These are phyloP conservation scores for Geotrichum aggregatum DNA, from an alignment of 1,139 yeast genomes.

Conservation along the genomic window DNA sequence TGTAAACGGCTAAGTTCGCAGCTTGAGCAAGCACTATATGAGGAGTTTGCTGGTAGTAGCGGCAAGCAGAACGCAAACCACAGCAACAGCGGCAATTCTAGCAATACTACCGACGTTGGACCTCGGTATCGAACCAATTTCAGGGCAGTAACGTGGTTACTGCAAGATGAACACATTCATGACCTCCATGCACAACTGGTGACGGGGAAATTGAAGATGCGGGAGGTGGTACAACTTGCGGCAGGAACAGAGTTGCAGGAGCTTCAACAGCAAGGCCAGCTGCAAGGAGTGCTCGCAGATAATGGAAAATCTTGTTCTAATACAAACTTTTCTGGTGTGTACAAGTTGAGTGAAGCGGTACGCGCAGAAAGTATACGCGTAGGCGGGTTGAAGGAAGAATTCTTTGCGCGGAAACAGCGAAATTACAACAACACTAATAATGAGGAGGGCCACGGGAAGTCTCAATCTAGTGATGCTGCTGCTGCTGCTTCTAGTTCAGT, in stretches of 20 bases:
- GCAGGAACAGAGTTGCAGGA: background rate
- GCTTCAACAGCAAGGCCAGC: too few relatives aligned
- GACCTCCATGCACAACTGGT: background rate
- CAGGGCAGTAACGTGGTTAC: background rate
- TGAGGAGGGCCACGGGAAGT: too few relatives aligned
- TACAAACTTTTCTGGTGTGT: background rate
- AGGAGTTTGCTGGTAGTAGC: constrained; percentile 26
- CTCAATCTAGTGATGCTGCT: too few relatives aligned
- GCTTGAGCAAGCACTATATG: constrained; percentile 43
- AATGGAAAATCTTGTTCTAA: background rate
- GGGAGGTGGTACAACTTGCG: background rate
- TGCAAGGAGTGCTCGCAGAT: background rate
- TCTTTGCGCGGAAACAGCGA: background rate
- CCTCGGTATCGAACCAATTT: background rate
- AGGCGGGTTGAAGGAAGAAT: constrained; percentile 2
- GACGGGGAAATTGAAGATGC: background rate
- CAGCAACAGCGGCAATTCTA: too few relatives aligned
- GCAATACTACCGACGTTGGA: background rate
- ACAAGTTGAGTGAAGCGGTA: background rate
- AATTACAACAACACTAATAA: too few relatives aligned
- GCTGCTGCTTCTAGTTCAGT: too few relatives aligned
- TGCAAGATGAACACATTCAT: background rate
- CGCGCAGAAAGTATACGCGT: background rate
- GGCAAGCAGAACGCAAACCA: constrained; percentile 24
- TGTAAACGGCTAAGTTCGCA: constrained; percentile 41